Evolutionary conservation across 352 stramenopile species (phyloP), one percentile per base, ranked within the genome.

Genomic region (Pythium folliculosum): DNA sequence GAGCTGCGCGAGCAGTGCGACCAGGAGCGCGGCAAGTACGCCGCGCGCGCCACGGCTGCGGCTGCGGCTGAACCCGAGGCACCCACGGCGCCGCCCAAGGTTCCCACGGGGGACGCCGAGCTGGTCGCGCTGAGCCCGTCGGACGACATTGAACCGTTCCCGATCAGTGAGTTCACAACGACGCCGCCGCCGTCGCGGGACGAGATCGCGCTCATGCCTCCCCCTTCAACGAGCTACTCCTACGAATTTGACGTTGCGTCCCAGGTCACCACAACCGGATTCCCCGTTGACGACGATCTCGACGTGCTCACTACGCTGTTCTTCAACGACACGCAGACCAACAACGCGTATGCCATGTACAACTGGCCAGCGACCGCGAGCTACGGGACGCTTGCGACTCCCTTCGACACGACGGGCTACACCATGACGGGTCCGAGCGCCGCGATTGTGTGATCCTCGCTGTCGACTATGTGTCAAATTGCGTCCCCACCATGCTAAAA

Each of bases 71-170:
- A 5, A 2, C 8, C 35, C 35, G 8, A 40, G 35, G 35, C 8
- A 14, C 3, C 8, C 4, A 40, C 35, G 35, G 12, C 17, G 38
- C n/a, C 23, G 25, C 4, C 17, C 16, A 35, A 40, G 32, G 30
- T 54, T 30, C 48, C 37, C 48, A 22, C 3, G 3, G 44, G 6
- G 5, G 5, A 45, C 23, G 37, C 17, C 6, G 32, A 32, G 27
- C 12, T 40, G 14, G 55, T 43, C 14, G 23, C 55, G 3, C 25
- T 50, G 21, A 38, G 55, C 30, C 44, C 55, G 22, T 25, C 25
- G 12, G 51, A 57, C 27, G 51, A 44, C 30, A 62, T 63, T 13
- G 57, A 63, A 17, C 44, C 45, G 13, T 63, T 63, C 30, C 45
- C 57, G 23, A 63, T 63, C 22, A 54, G 32, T 9, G 25, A 55